phyloP scores from a whole-genome alignment of 331 rosid genomes.

The Pyrus hybrid region DNA sequence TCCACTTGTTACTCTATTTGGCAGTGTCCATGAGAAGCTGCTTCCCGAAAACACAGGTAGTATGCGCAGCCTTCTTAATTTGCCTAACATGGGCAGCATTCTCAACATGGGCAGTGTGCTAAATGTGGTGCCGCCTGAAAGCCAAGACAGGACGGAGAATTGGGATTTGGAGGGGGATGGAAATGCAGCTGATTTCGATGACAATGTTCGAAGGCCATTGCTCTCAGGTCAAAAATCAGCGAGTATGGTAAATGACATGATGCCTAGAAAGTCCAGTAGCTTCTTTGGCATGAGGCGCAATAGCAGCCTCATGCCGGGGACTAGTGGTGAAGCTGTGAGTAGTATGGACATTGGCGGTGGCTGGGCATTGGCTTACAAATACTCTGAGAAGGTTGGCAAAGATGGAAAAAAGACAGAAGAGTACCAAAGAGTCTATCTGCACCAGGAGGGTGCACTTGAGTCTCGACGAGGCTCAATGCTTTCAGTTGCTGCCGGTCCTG shows the following conservation, averaged over 20 bases:
- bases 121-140: not conserved
- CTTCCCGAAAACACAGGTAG: conserved; percentile 11
- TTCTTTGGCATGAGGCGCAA: conserved; percentile 7
- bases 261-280: conserved; percentile 3
- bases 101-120: conserved; percentile 8
- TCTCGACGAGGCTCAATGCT: conserved; percentile 9
- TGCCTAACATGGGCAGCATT: conserved; percentile 15
- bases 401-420: conserved; percentile 23
- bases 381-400: conserved; percentile 6
- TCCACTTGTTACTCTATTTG: conserved; percentile 23
- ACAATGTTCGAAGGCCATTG: conserved; percentile 15
- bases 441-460: conserved; percentile 9
- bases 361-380: conserved; percentile 19
- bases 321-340: conserved; percentile 8
- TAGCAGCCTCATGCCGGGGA: conserved; percentile 4
- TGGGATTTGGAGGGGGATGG: conserved; percentile 22
- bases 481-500: conserved; percentile 9
- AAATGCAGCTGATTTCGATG: conserved; percentile 5
- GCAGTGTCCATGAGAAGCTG: conserved; percentile 24
- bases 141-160: not conserved
- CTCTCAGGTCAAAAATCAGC: conserved; percentile 9
- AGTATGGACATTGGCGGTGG: conserved; percentile 23
- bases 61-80: conserved; percentile 10
- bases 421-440: conserved; percentile 18
- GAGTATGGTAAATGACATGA: conserved; percentile 14